Evolutionary conservation across 2,329 filamentous ascomycete genomes (phyloP).

Genomic region (Chaetomium olivaceum): DNA sequence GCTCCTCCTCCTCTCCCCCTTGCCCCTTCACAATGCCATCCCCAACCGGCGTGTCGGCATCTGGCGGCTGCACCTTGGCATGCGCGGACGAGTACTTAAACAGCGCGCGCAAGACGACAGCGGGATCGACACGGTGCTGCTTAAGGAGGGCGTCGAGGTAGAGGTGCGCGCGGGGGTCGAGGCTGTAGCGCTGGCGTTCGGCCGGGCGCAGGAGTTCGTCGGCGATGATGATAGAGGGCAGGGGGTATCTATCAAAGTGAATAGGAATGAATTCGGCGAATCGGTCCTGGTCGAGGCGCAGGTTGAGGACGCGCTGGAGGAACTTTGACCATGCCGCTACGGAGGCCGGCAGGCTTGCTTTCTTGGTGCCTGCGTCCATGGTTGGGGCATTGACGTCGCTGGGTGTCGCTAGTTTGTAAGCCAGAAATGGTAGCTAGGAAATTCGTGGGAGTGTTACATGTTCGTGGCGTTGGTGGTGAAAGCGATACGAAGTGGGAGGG

Average conservation of each 20-base stretch:
- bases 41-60: not conserved
- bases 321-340: constrained; percentile 53
- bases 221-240: constrained; percentile 54
- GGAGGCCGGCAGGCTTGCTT: constrained; percentile 26
- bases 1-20: constrained; percentile 15
- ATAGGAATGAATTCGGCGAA: constrained; percentile 56
- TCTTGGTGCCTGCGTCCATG: constrained; percentile 23
- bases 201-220: constrained; percentile 60
- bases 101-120: constrained; percentile 56
- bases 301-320: constrained; percentile 50
- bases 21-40: constrained; percentile 25
- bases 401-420: not conserved
- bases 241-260: constrained; percentile 52
- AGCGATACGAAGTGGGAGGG: not conserved
- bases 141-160: constrained; percentile 59
- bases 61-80: constrained; percentile 31
- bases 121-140: constrained; percentile 53
- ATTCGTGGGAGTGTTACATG: not conserved
- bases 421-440: not conserved
- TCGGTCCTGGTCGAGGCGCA: constrained; percentile 53
- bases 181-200: constrained; percentile 47
- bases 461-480: not conserved
- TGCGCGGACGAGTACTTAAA: constrained; percentile 60
- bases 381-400: constrained; percentile 24
- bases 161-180: constrained; percentile 60